These are phyloP conservation scores for Boletus reticulatus DNA, from an alignment of 768 basidiomycete genomes.

Conservation along the genomic window DNA sequence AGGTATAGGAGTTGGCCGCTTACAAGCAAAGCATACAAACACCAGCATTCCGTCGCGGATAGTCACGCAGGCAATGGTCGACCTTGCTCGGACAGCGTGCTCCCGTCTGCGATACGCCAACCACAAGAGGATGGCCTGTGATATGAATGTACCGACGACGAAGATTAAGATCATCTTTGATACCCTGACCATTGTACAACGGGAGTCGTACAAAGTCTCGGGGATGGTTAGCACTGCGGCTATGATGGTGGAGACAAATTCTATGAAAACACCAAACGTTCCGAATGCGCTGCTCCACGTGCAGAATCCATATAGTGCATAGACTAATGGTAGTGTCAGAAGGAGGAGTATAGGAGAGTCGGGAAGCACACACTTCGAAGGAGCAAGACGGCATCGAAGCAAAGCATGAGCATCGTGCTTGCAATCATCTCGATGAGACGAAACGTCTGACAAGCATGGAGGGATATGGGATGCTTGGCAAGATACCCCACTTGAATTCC, in stretches of 20 bases:
- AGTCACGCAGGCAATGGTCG: slow-evolving; percentile 15
- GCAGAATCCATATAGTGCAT: slow-evolving; percentile 11
- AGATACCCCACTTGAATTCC: slow-evolving; percentile 6
- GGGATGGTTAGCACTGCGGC: slow-evolving; percentile 2
- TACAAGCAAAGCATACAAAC: slow-evolving; percentile 15
- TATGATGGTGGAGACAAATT: slow-evolving; percentile 1
- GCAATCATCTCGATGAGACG: slow-evolving; percentile 12
- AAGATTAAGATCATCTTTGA: slow-evolving; percentile 4
- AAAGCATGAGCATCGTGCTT: slow-evolving; percentile 10
- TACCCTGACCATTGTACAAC: slow-evolving; percentile 6
- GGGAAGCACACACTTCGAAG: slow-evolving; percentile 19
- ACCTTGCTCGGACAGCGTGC: not conserved
- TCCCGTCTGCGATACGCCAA: slow-evolving; percentile 16
- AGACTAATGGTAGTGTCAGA: slow-evolving; percentile 12
- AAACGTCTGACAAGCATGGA: slow-evolving; percentile 10
- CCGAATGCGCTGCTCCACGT: not conserved
- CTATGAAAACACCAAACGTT: slow-evolving; percentile 7
- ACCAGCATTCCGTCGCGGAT: slow-evolving; percentile 21
- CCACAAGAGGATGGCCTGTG: slow-evolving; percentile 18
- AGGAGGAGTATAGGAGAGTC: not conserved
- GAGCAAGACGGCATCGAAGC: slow-evolving; percentile 18
- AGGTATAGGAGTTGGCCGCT: not conserved
- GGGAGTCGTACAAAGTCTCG: slow-evolving; percentile 7
- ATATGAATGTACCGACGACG: slow-evolving; percentile 3
- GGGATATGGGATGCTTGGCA: not conserved